phyloP scores from a whole-genome alignment of 352 stramenopile species.

The Globisporangium emineosum region DNA sequence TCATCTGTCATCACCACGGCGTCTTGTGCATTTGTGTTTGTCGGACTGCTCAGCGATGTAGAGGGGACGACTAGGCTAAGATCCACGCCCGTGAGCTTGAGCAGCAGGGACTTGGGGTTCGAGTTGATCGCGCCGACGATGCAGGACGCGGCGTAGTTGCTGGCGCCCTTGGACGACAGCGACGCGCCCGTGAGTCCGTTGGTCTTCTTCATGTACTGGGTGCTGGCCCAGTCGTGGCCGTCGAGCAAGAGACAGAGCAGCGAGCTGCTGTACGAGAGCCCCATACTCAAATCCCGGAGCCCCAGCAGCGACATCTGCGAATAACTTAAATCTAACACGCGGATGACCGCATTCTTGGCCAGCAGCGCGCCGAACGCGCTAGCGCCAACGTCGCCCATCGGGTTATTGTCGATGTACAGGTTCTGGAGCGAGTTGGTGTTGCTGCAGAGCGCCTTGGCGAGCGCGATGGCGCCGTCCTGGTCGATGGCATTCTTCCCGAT shows the following conservation, averaged over 20 bases:
- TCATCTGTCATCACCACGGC: not conserved
- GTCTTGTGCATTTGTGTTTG: not conserved
- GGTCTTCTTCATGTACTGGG: slow-evolving; percentile 82
- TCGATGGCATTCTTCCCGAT: slow-evolving; percentile 79
- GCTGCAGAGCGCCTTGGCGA: slow-evolving; percentile 67
- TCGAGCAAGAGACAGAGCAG: slow-evolving; percentile 74
- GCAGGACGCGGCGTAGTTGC: slow-evolving; percentile 72
- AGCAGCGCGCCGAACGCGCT: slow-evolving; percentile 66
- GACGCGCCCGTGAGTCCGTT: slow-evolving; percentile 51
- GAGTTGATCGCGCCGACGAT: slow-evolving; percentile 69
- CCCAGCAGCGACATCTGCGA: slow-evolving; percentile 76
- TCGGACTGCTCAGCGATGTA: not conserved
- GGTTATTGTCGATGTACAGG: slow-evolving; percentile 84
- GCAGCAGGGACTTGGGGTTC: slow-evolving; percentile 59
- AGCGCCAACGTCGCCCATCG: slow-evolving; percentile 69
- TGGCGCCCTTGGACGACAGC: slow-evolving; percentile 60
- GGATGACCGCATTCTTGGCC: slow-evolving; percentile 65
- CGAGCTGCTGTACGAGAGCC: slow-evolving; percentile 54
- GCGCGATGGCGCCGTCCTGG: slow-evolving; percentile 54
- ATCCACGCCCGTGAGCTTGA: slow-evolving; percentile 80
- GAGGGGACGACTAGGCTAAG: slow-evolving; percentile 42
- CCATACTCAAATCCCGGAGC: slow-evolving; percentile 65
- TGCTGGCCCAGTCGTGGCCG: slow-evolving; percentile 81
- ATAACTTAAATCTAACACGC: slow-evolving; percentile 80
- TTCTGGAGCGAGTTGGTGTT: slow-evolving; percentile 59